phyloP scores from a whole-genome alignment of 2,329 filamentous ascomycete genomes.

The Monosporascus sp. region DNA sequence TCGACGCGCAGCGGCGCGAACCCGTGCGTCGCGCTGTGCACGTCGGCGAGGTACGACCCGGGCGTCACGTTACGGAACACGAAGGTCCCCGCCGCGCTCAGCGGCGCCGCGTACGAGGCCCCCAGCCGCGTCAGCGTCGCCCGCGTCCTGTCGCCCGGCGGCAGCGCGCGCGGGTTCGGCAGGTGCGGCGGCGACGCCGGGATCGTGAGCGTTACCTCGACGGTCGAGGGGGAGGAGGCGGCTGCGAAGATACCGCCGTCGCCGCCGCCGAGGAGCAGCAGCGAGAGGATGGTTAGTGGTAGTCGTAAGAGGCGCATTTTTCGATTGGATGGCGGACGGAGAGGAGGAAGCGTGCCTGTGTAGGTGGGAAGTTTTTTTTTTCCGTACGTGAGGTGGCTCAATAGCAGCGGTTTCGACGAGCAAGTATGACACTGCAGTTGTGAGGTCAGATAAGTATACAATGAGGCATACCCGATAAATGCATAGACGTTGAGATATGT shows the following conservation, averaged over 20 bases:
- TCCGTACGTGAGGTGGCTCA: no score
- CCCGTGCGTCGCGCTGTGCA: constrained; percentile 67
- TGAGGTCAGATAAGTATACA: no score
- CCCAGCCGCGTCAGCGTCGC: constrained; percentile 49
- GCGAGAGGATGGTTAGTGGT: constrained; percentile 16
- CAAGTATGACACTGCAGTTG: no score
- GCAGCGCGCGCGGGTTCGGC: constrained; percentile 50
- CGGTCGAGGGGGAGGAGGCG: constrained; percentile 28
- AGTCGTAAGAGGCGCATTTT: not conserved
- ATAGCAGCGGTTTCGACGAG: no score
- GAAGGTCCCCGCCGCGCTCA: constrained; percentile 66
- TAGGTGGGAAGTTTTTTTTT: no score
- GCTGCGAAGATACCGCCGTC: constrained; percentile 28
- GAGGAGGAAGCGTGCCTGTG: no score
- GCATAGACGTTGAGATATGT: no score
- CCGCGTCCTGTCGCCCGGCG: constrained; percentile 53
- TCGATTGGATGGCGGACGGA: not conserved
- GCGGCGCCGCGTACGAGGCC: constrained; percentile 45
- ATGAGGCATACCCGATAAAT: no score
- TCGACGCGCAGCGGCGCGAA: constrained; percentile 83
- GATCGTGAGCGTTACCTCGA: constrained; percentile 37
- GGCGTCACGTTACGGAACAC: constrained; percentile 66
- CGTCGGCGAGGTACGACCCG: constrained; percentile 76
- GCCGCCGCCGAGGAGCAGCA: constrained; percentile 30
- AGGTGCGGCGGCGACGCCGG: constrained; percentile 30